Conservation (phyloP, 768 basidiomycete genomes). For the Postia placenta region DNA sequence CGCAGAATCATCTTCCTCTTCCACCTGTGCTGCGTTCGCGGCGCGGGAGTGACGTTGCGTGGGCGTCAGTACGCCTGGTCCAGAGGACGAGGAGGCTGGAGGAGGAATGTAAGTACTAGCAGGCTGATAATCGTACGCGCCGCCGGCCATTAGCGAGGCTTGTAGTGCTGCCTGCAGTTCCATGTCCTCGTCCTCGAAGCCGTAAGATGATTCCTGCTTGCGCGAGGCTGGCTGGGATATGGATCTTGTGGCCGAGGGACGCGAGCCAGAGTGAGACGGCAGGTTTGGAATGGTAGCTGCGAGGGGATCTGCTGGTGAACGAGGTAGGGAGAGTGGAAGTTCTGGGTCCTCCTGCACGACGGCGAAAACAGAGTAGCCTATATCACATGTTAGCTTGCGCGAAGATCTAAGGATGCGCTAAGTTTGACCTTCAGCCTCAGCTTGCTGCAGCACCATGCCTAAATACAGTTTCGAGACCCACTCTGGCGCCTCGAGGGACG, state of each 20-base stretch:
- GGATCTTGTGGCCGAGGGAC: slow-evolving; percentile 8
- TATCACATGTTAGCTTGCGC: neutral
- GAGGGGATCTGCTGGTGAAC: slow-evolving; percentile 65
- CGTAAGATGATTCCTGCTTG: slow-evolving; percentile 22
- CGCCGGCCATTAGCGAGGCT: slow-evolving; percentile 54
- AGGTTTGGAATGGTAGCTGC: slow-evolving; percentile 59
- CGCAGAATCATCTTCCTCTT: slow-evolving; percentile 10
- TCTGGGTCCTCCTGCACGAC: slow-evolving; percentile 59
- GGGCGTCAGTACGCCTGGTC: slow-evolving; percentile 1
- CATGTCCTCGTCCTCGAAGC: slow-evolving; percentile 77
- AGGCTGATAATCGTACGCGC: slow-evolving; percentile 5
- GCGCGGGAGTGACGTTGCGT: neutral
- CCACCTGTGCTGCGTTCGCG: slow-evolving; percentile 8
- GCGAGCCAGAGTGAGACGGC: slow-evolving; percentile 9
- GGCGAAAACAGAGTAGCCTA: slow-evolving; percentile 80
- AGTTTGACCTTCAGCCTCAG: slow-evolving; percentile 82
- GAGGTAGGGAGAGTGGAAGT: slow-evolving; percentile 48
- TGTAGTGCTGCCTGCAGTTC: slow-evolving; percentile 85
- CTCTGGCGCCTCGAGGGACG: slow-evolving; percentile 61
- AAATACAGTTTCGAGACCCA: slow-evolving; percentile 84
- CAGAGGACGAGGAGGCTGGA: neutral
- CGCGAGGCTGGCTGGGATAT: slow-evolving; percentile 5
- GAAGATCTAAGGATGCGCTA: slow-evolving; percentile 11
- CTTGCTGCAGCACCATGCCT: slow-evolving; percentile 80
- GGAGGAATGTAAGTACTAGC: neutral